A percentile compares a stretch with the other conserved stretches of the same genome.
Conservation (phyloP, 305 asterid genomes). For the Galium porrigens region DNA sequence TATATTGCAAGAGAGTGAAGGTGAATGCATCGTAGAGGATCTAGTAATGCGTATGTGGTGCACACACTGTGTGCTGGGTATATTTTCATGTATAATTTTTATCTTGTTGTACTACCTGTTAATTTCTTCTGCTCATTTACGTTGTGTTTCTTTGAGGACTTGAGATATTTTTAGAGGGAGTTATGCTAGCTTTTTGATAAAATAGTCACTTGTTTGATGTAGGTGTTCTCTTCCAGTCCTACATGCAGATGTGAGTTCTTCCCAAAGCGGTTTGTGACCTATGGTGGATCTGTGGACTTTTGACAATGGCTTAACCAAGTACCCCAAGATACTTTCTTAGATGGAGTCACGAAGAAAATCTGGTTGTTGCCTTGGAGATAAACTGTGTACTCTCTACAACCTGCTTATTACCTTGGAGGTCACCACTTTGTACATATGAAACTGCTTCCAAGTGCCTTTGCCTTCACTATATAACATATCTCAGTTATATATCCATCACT, state of each 20-base stretch:
- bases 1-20: background rate
- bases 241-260: constrained; percentile 1
- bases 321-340: constrained; percentile 4
- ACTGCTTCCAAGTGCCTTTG: background rate
- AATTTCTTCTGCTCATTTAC: background rate
- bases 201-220: background rate
- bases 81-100: background rate
- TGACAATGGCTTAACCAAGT: background rate
- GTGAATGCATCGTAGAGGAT: background rate
- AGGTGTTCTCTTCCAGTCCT: constrained; percentile 6
- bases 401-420: constrained; percentile 6
- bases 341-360: background rate
- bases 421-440: constrained; percentile 3
- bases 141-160: background rate
- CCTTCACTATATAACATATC: constrained; percentile 1
- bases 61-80: background rate
- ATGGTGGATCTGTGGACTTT: constrained; percentile 9
- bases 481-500: background rate
- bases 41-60: background rate
- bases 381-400: background rate
- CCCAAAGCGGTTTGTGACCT: background rate
- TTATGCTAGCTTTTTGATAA: background rate
- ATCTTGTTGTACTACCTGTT: background rate
- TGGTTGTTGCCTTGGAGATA: constrained; percentile 3
- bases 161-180: background rate